phyloP scores from a whole-genome alignment of 805 yeast genomes.

The Kodamaea leandrae region DNA sequence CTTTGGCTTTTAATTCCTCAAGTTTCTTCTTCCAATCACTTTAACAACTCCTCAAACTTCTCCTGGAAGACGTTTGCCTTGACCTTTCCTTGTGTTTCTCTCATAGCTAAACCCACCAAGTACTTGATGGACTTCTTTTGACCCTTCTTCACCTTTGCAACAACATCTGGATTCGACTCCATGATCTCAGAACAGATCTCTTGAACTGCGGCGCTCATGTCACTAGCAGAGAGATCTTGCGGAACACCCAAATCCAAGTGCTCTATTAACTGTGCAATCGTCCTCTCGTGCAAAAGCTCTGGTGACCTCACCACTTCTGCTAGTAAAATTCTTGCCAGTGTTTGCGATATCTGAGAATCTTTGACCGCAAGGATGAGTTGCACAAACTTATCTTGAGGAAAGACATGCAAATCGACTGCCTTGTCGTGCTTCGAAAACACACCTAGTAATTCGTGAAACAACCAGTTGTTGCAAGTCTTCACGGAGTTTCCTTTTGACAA shows the following conservation, averaged over 20 bases:
- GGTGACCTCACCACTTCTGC: conserved; percentile 56
- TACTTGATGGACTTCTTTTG: conserved; percentile 69
- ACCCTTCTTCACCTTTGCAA: conserved; percentile 53
- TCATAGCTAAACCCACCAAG: conserved; percentile 84
- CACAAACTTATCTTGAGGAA: conserved; percentile 46
- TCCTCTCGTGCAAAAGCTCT: conserved; percentile 25
- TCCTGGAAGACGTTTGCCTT: conserved; percentile 29
- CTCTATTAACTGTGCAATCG: conserved; percentile 47
- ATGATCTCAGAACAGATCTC: conserved; percentile 49
- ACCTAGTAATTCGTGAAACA: conserved; percentile 79
- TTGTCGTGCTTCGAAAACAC: conserved; percentile 51
- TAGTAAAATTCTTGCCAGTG: conserved; percentile 66
- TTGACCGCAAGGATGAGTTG: conserved; percentile 55
- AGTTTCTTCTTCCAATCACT: not conserved
- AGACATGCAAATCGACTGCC: conserved; percentile 24
- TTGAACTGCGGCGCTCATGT: conserved; percentile 30
- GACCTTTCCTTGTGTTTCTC: conserved; percentile 64
- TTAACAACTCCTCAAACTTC: conserved; percentile 24
- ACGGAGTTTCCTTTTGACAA: conserved; percentile 19
- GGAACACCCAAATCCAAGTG: conserved; percentile 49
- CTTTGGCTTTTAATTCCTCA: not conserved
- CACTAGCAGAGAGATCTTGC: conserved; percentile 26
- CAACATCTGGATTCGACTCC: conserved; percentile 49
- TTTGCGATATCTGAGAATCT: conserved; percentile 49
- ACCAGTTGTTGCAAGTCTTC: conserved; percentile 67